Percentiles rank a stretch among this genome's conserved stretches.
Conservation (phyloP, 345 rosid genomes). For the Fremontodendron californicum region DNA sequence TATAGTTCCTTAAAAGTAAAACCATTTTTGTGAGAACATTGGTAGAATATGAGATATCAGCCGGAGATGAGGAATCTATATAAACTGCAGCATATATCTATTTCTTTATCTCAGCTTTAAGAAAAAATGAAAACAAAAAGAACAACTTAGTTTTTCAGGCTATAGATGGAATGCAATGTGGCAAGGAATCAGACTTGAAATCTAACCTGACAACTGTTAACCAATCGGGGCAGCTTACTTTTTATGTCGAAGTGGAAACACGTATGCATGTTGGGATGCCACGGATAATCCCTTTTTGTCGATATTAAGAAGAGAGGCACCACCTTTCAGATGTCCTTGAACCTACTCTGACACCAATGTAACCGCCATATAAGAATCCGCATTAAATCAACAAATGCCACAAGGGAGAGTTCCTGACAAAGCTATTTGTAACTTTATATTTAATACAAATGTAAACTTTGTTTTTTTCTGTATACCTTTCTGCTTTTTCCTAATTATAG, state of each 20-base stretch:
- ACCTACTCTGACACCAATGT: constrained; percentile 9
- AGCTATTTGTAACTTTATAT: neutral
- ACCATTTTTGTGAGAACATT: neutral
- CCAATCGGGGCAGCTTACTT: neutral
- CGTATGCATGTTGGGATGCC: neutral
- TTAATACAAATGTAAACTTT: neutral
- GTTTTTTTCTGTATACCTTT: neutral
- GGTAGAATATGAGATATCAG: neutral
- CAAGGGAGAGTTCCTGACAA: neutral
- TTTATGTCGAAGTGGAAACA: constrained; percentile 1
- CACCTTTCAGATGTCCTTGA: constrained; percentile 5
- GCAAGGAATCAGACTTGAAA: neutral
- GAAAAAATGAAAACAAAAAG: neutral
- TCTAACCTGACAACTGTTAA: neutral
- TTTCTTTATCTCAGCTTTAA: neutral
- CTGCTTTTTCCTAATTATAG: neutral
- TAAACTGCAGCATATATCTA: neutral
- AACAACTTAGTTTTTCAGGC: neutral
- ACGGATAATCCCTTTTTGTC: constrained; percentile 10
- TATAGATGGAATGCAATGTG: neutral
- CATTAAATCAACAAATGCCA: constrained; percentile 9
- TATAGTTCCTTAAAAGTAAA: neutral
- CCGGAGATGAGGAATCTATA: neutral
- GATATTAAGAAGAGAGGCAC: constrained; percentile 10
- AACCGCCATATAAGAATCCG: constrained; percentile 15